Evolutionary conservation across 768 basidiomycete genomes (phyloP).

Genomic region (Hygrophorus pudorinus): DNA sequence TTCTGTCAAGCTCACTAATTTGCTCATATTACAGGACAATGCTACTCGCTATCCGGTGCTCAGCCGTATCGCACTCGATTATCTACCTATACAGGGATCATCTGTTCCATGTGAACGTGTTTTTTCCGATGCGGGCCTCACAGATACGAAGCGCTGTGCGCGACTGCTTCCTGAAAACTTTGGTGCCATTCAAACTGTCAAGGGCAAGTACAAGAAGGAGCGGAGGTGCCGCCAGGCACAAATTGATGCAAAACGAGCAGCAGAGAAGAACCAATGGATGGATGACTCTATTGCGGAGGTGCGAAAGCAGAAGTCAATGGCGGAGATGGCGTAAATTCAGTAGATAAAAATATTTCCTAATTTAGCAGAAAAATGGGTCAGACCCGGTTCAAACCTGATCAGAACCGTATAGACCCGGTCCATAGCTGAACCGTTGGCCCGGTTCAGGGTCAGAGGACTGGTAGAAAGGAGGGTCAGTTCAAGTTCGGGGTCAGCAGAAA

Average conservation of each 20-base stretch:
- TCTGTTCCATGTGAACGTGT: constrained; percentile 17
- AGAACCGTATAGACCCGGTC: too few species aligned
- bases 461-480: too few species aligned
- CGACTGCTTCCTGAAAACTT: constrained; percentile 15
- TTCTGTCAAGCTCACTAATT: too few species aligned
- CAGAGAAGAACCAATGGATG: background rate
- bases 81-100: constrained; percentile 20
- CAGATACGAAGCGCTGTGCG: constrained; percentile 12
- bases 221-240: background rate
- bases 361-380: too few species aligned
- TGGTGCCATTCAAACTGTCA: constrained; percentile 19
- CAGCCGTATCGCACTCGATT: constrained; percentile 15
- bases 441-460: too few species aligned
- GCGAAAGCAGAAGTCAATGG: too few species aligned
- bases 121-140: constrained; percentile 20
- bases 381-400: too few species aligned
- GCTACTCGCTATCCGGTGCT: constrained; percentile 15
- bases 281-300: background rate
- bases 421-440: too few species aligned
- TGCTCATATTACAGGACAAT: too few species aligned
- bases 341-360: too few species aligned
- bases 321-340: too few species aligned
- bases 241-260: background rate
- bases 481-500: too few species aligned
- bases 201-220: constrained; percentile 4